These are phyloP conservation scores for Pleodorina starrii DNA, from an alignment of 139 green algal species.

Conservation along the genomic window DNA sequence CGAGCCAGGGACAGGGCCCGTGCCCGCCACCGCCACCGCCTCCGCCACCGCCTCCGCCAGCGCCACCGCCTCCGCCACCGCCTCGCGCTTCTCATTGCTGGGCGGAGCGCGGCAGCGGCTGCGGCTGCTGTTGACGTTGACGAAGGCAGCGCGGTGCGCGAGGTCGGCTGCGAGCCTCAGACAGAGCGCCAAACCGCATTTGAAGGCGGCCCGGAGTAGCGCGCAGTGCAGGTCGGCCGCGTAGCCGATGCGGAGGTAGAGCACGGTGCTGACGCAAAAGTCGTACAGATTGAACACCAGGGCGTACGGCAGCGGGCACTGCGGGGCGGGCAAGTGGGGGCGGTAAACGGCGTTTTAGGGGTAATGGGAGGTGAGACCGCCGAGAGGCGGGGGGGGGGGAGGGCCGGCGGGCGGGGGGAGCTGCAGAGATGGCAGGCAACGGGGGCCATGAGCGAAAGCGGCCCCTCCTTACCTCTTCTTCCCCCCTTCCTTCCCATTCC, in stretches of 20 bases:
- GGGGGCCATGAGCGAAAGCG: too few relatives aligned
- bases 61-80: too few relatives aligned
- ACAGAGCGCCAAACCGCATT: background rate
- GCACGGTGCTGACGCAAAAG: background rate
- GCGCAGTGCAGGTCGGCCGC: background rate
- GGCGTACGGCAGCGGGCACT: constrained; percentile 13
- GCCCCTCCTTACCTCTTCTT: background rate
- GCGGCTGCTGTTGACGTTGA: too few relatives aligned
- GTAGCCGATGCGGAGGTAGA: constrained; percentile 21
- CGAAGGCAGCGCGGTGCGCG: background rate
- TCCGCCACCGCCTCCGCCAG: too few relatives aligned
- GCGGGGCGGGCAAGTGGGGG: background rate
- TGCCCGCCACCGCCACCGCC: too few relatives aligned
- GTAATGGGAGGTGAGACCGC: background rate
- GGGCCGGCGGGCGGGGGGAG: background rate
- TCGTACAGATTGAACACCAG: background rate
- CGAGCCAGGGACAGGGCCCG: too few relatives aligned
- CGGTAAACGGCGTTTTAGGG: background rate
- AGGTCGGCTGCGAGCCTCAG: background rate
- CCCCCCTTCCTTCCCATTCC: background rate
- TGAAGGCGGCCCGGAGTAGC: background rate
- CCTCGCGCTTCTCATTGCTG: too few relatives aligned
- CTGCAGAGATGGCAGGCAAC: background rate
- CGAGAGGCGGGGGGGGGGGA: background rate
- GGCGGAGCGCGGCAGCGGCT: too few relatives aligned